Percentiles rank a stretch among this genome's conserved stretches.
phyloP scores from a whole-genome alignment of 176 grass and related monocot species.

The Avena sativa region DNA sequence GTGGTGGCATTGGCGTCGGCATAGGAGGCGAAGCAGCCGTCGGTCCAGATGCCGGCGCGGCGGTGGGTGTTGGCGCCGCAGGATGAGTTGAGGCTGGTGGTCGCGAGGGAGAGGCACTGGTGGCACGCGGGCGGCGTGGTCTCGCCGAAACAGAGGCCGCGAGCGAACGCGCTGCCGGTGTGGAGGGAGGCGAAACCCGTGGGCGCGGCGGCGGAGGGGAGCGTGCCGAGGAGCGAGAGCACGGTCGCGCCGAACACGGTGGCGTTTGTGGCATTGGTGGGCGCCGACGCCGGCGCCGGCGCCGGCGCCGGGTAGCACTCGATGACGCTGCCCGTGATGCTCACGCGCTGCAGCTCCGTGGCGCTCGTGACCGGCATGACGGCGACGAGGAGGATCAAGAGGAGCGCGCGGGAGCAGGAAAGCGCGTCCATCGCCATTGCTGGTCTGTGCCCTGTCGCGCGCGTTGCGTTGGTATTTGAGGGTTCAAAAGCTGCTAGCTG shows the following conservation, averaged over 20 bases:
- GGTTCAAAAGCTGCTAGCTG: too few relatives aligned
- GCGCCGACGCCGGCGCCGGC: background rate
- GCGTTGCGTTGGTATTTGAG: too few relatives aligned
- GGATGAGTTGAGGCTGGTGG: background rate
- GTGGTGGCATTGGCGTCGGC: background rate
- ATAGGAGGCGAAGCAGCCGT: conserved; percentile 2
- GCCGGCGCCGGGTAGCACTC: background rate
- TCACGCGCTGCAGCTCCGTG: background rate
- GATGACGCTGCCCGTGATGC: background rate
- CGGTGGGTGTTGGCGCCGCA: background rate
- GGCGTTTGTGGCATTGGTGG: background rate
- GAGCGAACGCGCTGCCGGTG: background rate
- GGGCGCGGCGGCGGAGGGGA: background rate
- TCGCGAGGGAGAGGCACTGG: background rate
- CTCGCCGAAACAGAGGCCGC: background rate
- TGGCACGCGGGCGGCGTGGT: background rate
- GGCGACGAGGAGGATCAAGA: conserved; percentile 1
- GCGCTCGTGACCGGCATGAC: background rate
- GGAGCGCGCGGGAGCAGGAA: conserved; percentile 10
- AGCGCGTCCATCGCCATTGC: background rate
- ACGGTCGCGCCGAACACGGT: background rate
- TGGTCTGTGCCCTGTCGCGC: background rate
- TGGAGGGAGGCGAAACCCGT: background rate
- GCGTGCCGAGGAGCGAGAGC: background rate
- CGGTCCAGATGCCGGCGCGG: conserved; percentile 13